Percentiles rank a stretch among this genome's conserved stretches.
These are phyloP conservation scores for Cladophialophora psammophila DNA, from an alignment of 2,329 filamentous ascomycete species.

Conservation along the genomic window DNA sequence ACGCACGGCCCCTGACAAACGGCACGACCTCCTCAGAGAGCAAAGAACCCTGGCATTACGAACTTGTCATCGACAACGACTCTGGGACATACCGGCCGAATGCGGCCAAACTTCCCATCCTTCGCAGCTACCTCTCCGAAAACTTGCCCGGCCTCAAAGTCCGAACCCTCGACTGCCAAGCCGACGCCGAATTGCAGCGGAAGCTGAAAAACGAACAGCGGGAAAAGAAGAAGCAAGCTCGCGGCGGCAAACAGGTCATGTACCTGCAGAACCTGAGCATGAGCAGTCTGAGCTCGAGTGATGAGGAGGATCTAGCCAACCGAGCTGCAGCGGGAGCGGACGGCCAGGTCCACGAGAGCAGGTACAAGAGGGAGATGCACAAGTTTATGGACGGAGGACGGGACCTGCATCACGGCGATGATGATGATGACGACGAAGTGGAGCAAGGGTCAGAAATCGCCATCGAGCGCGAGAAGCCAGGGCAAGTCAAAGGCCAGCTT, in stretches of 20 bases:
- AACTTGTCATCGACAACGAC: constrained; percentile 94
- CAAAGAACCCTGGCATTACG: constrained; percentile 69
- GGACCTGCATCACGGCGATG: constrained; percentile 31
- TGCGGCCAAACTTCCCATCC: constrained; percentile 72
- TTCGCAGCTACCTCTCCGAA: constrained; percentile 72
- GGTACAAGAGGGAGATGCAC: constrained; percentile 36
- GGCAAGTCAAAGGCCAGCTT: not conserved
- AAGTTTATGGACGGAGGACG: constrained; percentile 34
- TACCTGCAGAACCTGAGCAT: constrained; percentile 61
- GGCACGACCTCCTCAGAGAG: constrained; percentile 3
- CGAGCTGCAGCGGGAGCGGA: constrained; percentile 27
- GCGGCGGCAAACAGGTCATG: constrained; percentile 56
- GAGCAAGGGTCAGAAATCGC: not conserved
- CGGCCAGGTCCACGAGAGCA: constrained; percentile 24
- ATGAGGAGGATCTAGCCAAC: constrained; percentile 64
- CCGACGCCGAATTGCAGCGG: constrained; percentile 73
- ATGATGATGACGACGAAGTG: not conserved
- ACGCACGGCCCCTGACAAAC: constrained; percentile 1
- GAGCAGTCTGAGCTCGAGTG: constrained; percentile 61
- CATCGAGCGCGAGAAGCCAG: not conserved
- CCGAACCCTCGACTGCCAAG: constrained; percentile 74
- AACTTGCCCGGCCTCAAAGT: constrained; percentile 82
- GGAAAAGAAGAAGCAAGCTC: constrained; percentile 71
- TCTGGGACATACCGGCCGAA: constrained; percentile 92
- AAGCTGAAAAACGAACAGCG: constrained; percentile 79